Evolutionary conservation across 768 basidiomycete species (phyloP), one percentile per base, ranked within the genome.

Genomic region (Tricholoma matsutake): DNA sequence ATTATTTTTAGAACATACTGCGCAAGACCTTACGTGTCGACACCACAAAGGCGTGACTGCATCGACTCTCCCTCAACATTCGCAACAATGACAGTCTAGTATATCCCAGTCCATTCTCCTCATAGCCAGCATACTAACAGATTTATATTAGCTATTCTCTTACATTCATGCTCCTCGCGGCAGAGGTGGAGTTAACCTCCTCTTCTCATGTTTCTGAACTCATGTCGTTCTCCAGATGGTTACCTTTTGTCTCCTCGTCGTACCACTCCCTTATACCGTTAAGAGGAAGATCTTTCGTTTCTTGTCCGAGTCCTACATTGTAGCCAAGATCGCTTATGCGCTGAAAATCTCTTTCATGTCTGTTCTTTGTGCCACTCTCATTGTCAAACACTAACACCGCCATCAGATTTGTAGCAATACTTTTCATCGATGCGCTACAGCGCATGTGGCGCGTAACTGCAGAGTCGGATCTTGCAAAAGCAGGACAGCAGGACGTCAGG

Each of bases 301-400:
- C 76, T 79, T 91, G 55, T 84, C 86, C 0, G 84, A 86, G 63
- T 92, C 83, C 54, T 76, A 81, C 58, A 71, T 88, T 60, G 78
- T 95, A 57, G 93, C 91, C 18, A 96, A 95, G 68, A 65, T 96
- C 60, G 92, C 94, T 6, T 97, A 97, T 71, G 94, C 80, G 20
- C 81, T 97, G 69, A 96, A 96, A 73, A 96, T 97, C 62, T 88
- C 92, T 8, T 97, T 96, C 81, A 95, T 97, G 91, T 92, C 60
- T 49, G 85, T 74, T 55, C 52, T 69, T 73, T 66, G 14, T n/a
- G 49, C 22, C 53, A 60, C 13, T 35, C 51, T 7, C 29, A 10
- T 49, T 56, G 37, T 29, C n/a, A 41, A n/a, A 43, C 18, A 32
- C 13, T 66, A 4, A 64, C 31, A 9, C 41, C 7, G 29, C 29